Evolutionary conservation across 805 yeast genomes (phyloP).

Genomic region (Blastobotrys mokoenaii): DNA sequence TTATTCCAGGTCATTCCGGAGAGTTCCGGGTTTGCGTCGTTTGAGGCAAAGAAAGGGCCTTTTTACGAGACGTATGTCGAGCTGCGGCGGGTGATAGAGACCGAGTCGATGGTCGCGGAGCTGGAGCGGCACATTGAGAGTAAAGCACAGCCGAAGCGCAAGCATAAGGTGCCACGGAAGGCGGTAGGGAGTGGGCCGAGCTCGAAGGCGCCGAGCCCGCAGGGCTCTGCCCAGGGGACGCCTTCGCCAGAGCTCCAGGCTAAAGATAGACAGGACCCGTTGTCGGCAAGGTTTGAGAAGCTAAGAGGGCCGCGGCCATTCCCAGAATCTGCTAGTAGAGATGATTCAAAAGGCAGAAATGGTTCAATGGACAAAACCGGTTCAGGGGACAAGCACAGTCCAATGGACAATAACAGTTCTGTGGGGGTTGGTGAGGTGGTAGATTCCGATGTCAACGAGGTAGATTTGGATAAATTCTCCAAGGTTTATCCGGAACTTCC

Average conservation of each 20-base stretch:
- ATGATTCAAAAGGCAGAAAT: no score
- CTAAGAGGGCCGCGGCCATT: slow-evolving; percentile 10
- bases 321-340: not conserved
- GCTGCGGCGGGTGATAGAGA: slow-evolving; percentile 10
- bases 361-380: no score
- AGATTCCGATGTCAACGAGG: no score
- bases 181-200: not conserved
- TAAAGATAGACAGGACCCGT: slow-evolving; percentile 6
- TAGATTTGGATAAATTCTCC: no score
- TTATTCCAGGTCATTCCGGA: slow-evolving; percentile 18
- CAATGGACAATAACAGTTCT: no score
- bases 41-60: slow-evolving; percentile 12
- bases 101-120: slow-evolving; percentile 5
- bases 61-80: slow-evolving; percentile 16
- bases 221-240: not conserved
- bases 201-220: not conserved
- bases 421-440: no score
- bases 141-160: not conserved
- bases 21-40: slow-evolving; percentile 14
- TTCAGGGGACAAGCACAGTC: no score
- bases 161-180: slow-evolving; percentile 1
- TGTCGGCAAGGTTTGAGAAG: slow-evolving; percentile 11
- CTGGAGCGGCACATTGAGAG: slow-evolving; percentile 3
- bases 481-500: no score
- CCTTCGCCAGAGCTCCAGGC: not conserved